Conservation (phyloP, 495 filamentous ascomycete genomes). For the Immersiella caudata region DNA sequence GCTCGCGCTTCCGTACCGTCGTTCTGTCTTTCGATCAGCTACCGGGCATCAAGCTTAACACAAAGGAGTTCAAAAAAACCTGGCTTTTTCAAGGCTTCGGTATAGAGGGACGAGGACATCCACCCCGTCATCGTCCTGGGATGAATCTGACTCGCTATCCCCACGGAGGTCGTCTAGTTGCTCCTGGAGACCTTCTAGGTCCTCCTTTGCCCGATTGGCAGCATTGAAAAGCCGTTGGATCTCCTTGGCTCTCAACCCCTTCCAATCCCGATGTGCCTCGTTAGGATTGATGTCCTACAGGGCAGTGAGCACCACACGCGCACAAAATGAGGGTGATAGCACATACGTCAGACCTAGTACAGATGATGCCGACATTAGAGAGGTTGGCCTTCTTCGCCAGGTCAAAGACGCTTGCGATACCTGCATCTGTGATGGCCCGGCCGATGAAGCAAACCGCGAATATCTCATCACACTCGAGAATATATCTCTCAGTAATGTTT, state of each 20-base stretch:
- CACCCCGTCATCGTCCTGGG: not conserved
- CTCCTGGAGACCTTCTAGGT: not conserved
- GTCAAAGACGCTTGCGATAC: conserved; percentile 39
- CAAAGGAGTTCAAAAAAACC: not conserved
- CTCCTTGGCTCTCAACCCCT: conserved; percentile 13
- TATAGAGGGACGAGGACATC: not conserved
- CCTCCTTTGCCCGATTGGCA: not conserved
- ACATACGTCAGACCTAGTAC: conserved; percentile 44
- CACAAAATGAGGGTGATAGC: not conserved
- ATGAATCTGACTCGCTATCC: not conserved
- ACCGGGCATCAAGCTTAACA: not conserved
- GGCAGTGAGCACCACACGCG: not conserved
- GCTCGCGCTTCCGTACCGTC: not conserved
- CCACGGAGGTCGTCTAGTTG: not conserved
- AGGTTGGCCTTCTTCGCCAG: conserved; percentile 37
- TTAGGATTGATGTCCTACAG: conserved; percentile 28
- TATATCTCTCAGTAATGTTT: conserved; percentile 44
- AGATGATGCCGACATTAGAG: conserved; percentile 45
- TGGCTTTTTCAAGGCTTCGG: not conserved
- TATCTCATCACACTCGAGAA: conserved; percentile 44
- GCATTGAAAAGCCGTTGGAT: conserved; percentile 18
- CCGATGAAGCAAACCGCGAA: conserved; percentile 39
- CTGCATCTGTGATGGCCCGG: conserved; percentile 37
- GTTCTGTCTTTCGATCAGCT: not conserved
- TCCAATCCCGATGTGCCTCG: conserved; percentile 36